phyloP scores from a whole-genome alignment of 73 alveolate species.

The Symbiodinium natans region DNA sequence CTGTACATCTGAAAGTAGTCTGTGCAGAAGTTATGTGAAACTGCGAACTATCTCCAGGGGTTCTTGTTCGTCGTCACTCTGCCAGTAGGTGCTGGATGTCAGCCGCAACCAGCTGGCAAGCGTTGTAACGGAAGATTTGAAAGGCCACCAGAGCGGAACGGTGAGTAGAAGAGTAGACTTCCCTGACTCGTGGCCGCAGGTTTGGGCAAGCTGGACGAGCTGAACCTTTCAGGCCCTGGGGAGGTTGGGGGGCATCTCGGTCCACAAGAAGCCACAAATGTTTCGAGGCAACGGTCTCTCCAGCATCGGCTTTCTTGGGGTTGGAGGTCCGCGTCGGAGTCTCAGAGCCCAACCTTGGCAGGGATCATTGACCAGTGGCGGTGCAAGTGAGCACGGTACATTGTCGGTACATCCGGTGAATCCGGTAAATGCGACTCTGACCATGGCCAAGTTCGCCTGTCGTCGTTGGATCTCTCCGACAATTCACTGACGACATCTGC shows the following conservation, averaged over 20 bases:
- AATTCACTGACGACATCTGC: conserved; percentile 33
- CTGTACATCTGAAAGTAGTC: not conserved
- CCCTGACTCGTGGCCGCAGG: conserved; percentile 9
- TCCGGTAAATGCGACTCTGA: no score
- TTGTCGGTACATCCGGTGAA: no score
- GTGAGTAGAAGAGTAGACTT: no score
- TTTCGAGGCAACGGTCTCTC: conserved; percentile 50
- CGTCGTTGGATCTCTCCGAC: conserved; percentile 61
- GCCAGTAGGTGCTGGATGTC: conserved; percentile 37
- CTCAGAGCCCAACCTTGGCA: not conserved
- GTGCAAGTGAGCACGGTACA: no score
- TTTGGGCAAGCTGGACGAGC: conserved; percentile 65
- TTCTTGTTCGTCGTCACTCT: not conserved
- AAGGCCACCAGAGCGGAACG: not conserved
- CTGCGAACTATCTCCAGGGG: not conserved
- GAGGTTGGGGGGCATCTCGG: not conserved
- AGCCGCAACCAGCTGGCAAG: conserved; percentile 21
- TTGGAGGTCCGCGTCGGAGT: conserved; percentile 7
- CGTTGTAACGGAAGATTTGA: conserved; percentile 38
- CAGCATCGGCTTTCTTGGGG: conserved; percentile 26
- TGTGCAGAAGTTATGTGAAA: not conserved
- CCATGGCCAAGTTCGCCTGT: conserved; percentile 28
- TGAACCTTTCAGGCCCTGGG: conserved; percentile 26
- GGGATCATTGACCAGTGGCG: no score
- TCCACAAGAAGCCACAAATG: not conserved